Base-by-base conservation (phyloP, 176 grass and related monocot species). In the Oryza rufipogon region DNA sequence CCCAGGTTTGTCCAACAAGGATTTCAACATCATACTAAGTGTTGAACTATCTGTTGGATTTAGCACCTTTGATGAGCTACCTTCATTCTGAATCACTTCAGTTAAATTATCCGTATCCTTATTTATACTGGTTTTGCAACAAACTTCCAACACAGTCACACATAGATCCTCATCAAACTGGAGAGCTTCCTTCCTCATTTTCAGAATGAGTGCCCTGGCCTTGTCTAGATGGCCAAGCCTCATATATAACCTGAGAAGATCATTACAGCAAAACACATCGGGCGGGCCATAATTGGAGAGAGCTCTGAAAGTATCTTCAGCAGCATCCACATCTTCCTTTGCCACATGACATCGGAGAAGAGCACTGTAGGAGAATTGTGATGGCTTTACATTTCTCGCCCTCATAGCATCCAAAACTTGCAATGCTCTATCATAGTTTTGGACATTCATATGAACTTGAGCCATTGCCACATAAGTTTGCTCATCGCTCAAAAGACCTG, bases 391-490 rank as follows among this genome's bases (percentile, higher is more conserved):
- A 74, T 92, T 89, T 28, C 89, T 83, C 6, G 2, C 83, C 44
- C 20, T 92, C 93, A 98, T 93, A 64, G 75, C 77, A 83, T 92
- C 80, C 47, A 98, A 77, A 68, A 98, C 66, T 71, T 84, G 77
- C 61, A 95, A 52, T 54, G 96, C 93, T 77, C 81, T 92, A 9
- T 90, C 87, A 66, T 89, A 81, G 20, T 93, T 79, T 71, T 83
- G 70, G 30, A 19, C 46, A 83, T 85, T 92, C 84, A 93, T 75
- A 80, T 95, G 89, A 81, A 95, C 96, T 22, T 98, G 87, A 48
- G 96, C 96, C 91, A 98, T 95, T 14, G 93, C 83, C 74, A 95
- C 96, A 86, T 93, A 95, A 74, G 93, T 95, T 48, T 98, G 90
- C 68, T 95, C 96, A 65, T 86, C 88, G 34, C 73, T 95, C 30